Evolutionary conservation across 2,329 filamentous ascomycete genomes (phyloP).

Genomic region (Huntiella savannae): DNA sequence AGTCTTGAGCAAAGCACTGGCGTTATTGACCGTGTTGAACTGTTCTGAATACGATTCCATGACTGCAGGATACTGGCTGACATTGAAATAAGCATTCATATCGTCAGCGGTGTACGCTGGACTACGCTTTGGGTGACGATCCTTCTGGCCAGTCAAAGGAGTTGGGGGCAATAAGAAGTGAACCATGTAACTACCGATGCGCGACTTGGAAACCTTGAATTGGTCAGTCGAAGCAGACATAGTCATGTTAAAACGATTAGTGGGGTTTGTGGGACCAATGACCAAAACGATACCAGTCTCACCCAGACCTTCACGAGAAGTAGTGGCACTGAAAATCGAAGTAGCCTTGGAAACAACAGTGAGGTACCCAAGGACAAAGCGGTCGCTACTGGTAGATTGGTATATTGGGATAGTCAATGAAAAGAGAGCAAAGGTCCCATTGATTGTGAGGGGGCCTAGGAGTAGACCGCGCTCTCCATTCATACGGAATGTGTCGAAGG

Average conservation of each 20-base stretch:
- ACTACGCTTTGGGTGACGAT: constrained; percentile 31
- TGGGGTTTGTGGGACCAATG: constrained; percentile 44
- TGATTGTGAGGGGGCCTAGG: constrained; percentile 56
- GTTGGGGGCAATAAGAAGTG: constrained; percentile 43
- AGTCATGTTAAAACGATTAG: constrained; percentile 43
- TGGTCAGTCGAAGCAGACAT: constrained; percentile 28
- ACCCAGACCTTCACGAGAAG: constrained; percentile 50
- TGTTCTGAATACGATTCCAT: constrained; percentile 36
- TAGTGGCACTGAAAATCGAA: constrained; percentile 41
- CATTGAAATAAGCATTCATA: constrained; percentile 28
- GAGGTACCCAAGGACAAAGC: constrained; percentile 55
- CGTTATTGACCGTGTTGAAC: constrained; percentile 39
- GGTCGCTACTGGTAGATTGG: constrained; percentile 7
- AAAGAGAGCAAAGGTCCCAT: constrained; percentile 53
- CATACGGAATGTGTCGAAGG: constrained; percentile 31
- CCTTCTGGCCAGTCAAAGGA: constrained; percentile 19
- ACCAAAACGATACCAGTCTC: constrained; percentile 50
- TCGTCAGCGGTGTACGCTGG: constrained; percentile 5
- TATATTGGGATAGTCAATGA: constrained; percentile 69
- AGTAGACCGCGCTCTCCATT: constrained; percentile 41
- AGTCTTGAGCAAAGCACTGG: constrained; percentile 48
- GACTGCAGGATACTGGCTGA: constrained; percentile 43
- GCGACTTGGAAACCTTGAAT: constrained; percentile 14
- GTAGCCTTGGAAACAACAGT: constrained; percentile 56
- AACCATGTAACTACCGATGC: constrained; percentile 19